Evolutionary conservation across 257 asterid species (phyloP), one percentile per base, ranked within the genome.

Genomic region (Schizonepeta tenuifolia): DNA sequence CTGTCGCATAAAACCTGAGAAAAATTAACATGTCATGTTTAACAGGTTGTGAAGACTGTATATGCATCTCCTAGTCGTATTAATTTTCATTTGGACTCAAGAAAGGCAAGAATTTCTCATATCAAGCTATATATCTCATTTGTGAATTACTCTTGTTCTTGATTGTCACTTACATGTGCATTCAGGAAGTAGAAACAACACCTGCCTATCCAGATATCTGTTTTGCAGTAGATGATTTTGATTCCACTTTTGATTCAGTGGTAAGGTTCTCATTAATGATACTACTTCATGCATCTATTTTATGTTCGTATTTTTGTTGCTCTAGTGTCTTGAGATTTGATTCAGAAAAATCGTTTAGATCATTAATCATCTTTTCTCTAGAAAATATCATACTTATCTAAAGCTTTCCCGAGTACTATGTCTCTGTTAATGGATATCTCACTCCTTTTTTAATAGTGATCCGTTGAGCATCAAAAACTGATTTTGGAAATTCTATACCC

Each of bases 41-140:
- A 31, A 61, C 88, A 94, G 99, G 99, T 94, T 33, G 88, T 94
- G 86, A 94, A 94, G 89, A 94, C 97, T 63, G 98, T 94, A 47
- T 94, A 89, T 82, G 99, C 99, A 69, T 94, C 99, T 84, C 99
- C 99, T 59, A 91, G 97, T 80, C 98, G 99, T 67, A 79, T 94
- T 67, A 86, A 94, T 82, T 91, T 94, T 83, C 98, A 91, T 86
- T 83, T 94, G 90, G 99, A 94, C 80, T 84, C 97, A 35, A 88
- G 96, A 80, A 94, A 94, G 99, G 99, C 80, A 73, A 81, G 92
- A 75, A 44, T 65, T 69, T 63, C 73, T 72, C 72, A 51, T 64
- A 71, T 57, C 77, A 75, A 61, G 22, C 69, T 26, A 64, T 53
- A 38, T 14, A 20, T 73, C 81, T 51, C 55, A 47, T 55, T 38